These are phyloP conservation scores for Chrysosporium keratinophilum DNA, from an alignment of 2,329 filamentous ascomycete species.

Conservation along the genomic window DNA sequence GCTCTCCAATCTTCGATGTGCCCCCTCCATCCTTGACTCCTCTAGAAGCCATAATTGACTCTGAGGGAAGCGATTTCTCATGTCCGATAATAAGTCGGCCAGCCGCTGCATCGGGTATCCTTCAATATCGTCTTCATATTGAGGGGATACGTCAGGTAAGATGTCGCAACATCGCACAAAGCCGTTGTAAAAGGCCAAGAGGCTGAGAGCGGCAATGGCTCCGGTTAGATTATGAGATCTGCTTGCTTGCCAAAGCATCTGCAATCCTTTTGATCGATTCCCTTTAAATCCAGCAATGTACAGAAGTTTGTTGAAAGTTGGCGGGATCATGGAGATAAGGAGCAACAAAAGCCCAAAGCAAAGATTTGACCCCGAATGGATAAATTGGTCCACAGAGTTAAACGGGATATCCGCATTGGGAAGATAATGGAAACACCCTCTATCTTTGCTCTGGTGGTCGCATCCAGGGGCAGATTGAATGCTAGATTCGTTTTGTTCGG, in stretches of 20 bases:
- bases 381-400: slow-evolving; percentile 72
- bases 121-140: slow-evolving; percentile 46
- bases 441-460: not conserved
- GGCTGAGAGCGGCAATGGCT: slow-evolving; percentile 70
- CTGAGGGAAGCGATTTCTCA: slow-evolving; percentile 69
- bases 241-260: slow-evolving; percentile 83
- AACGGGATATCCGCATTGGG: slow-evolving; percentile 56
- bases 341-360: slow-evolving; percentile 81
- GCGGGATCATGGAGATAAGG: slow-evolving; percentile 85
- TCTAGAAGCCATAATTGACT: slow-evolving; percentile 81
- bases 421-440: slow-evolving; percentile 23
- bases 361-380: slow-evolving; percentile 79
- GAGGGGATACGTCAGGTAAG: slow-evolving; percentile 45
- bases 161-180: slow-evolving; percentile 83
- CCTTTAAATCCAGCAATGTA: slow-evolving; percentile 85
- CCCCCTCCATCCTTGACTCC: slow-evolving; percentile 66
- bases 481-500: no score
- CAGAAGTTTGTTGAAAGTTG: slow-evolving; percentile 75
- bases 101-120: slow-evolving; percentile 65
- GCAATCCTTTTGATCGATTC: slow-evolving; percentile 69
- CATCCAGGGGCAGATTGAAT: not conserved
- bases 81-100: slow-evolving; percentile 55
- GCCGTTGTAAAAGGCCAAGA: slow-evolving; percentile 81
- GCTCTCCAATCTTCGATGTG: slow-evolving; percentile 54
- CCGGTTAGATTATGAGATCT: slow-evolving; percentile 82